A percentile compares a stretch with the other conserved stretches of the same genome.
Conservation (phyloP, 2,329 filamentous ascomycete genomes). For the Phoma sp. region DNA sequence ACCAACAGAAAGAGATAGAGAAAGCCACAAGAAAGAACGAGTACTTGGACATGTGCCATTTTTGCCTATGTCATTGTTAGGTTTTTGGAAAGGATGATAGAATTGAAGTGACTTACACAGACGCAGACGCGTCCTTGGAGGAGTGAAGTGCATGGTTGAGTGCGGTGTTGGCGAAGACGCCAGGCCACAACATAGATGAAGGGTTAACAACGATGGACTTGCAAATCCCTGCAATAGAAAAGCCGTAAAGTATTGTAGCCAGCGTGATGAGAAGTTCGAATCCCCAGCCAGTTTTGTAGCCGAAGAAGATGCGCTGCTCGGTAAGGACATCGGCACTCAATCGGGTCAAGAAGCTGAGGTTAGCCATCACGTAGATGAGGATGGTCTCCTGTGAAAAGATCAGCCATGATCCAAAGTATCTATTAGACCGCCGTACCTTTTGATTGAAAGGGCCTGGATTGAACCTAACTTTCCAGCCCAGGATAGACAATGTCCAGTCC, state of each 20-base stretch:
- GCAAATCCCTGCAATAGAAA: not conserved
- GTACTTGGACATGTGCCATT: not conserved
- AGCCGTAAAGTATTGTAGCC: not conserved
- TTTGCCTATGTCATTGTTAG: not conserved
- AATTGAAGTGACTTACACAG: not conserved
- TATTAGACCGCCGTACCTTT: not conserved
- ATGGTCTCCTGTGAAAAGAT: not conserved
- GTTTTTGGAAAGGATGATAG: too few relatives aligned
- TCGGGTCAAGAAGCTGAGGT: not conserved
- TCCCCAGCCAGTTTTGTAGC: not conserved
- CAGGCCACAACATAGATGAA: not conserved
- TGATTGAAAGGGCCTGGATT: not conserved
- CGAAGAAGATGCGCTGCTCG: slow-evolving; percentile 1
- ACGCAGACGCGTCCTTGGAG: not conserved
- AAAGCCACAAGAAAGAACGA: not conserved
- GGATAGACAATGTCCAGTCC: not conserved
- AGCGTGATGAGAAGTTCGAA: not conserved
- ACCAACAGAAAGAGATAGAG: not conserved
- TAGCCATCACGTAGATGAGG: not conserved
- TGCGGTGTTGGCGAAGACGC: not conserved
- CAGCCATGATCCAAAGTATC: too few relatives aligned
- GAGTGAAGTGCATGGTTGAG: not conserved
- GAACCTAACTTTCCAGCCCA: not conserved
- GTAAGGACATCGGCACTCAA: slow-evolving; percentile 1
- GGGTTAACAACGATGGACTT: not conserved